phyloP scores from a whole-genome alignment of 208 protist species.

The Crithidia brevicula region DNA sequence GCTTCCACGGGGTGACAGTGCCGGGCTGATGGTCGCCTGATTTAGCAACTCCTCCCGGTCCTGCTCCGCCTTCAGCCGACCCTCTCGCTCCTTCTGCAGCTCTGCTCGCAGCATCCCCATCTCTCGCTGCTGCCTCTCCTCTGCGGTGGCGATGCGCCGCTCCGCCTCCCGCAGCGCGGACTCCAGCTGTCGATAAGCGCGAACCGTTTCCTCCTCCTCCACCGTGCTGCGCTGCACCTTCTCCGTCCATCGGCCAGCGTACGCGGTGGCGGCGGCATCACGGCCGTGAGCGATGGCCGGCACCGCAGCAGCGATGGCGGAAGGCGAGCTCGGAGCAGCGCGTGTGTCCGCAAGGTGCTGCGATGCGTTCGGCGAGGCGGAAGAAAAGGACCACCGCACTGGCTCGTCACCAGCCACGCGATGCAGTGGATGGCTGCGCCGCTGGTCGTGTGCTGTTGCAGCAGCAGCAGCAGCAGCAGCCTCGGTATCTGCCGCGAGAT shows the following conservation, averaged over 20 bases:
- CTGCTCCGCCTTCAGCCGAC: constrained; percentile 27
- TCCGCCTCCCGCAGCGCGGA: constrained; percentile 15
- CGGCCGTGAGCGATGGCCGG: constrained; percentile 22
- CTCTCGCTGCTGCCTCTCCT: constrained; percentile 30
- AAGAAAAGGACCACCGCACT: constrained; percentile 1
- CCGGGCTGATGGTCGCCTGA: constrained; percentile 11
- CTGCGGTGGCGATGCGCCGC: neutral
- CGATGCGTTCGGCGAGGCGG: no score
- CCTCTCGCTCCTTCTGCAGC: constrained; percentile 29
- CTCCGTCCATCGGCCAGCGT: constrained; percentile 6
- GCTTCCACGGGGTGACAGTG: neutral
- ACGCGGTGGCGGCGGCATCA: constrained; percentile 9
- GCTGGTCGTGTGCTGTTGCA: neutral
- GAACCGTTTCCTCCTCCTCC: constrained; percentile 13
- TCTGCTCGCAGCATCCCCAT: constrained; percentile 34
- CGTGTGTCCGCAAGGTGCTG: no score
- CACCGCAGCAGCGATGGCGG: constrained; percentile 23
- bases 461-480: no score
- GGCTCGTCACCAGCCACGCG: constrained; percentile 2
- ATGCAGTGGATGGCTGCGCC: neutral
- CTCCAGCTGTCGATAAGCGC: constrained; percentile 28
- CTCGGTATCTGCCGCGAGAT: neutral
- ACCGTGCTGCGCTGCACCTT: constrained; percentile 14
- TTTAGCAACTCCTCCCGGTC: constrained; percentile 41
- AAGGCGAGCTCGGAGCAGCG: neutral